Percentiles rank a stretch among this genome's conserved stretches.
phyloP scores from a whole-genome alignment of 2,329 filamentous ascomycete species.

The Hypoxylon sp. region DNA sequence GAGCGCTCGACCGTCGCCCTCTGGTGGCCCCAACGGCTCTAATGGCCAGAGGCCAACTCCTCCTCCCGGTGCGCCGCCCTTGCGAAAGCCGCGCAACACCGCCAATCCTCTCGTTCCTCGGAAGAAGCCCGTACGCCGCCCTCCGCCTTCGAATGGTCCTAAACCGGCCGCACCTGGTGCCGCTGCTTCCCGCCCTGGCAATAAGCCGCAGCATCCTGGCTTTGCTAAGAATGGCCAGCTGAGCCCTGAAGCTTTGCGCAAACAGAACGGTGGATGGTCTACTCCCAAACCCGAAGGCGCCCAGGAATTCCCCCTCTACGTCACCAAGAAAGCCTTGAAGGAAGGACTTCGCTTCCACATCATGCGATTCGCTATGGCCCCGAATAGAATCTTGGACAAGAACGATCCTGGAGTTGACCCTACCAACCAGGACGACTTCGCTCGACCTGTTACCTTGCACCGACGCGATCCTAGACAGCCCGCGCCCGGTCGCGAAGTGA shows the following conservation, averaged over 20 bases:
- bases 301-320: slow-evolving; percentile 72
- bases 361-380: slow-evolving; percentile 73
- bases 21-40: slow-evolving; percentile 55
- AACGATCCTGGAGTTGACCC: slow-evolving; percentile 72
- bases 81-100: slow-evolving; percentile 55
- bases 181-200: slow-evolving; percentile 20
- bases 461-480: slow-evolving; percentile 82
- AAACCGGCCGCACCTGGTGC: slow-evolving; percentile 35
- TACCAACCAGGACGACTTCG: slow-evolving; percentile 77
- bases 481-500: slow-evolving; percentile 68
- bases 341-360: slow-evolving; percentile 87
- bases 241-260: slow-evolving; percentile 53
- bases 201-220: slow-evolving; percentile 36
- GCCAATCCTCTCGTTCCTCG: slow-evolving; percentile 70
- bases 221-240: slow-evolving; percentile 34
- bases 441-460: slow-evolving; percentile 86
- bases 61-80: slow-evolving; percentile 51
- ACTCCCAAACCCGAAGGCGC: slow-evolving; percentile 55
- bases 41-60: slow-evolving; percentile 56
- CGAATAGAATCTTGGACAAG: slow-evolving; percentile 54
- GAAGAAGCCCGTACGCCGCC: slow-evolving; percentile 57
- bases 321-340: slow-evolving; percentile 81
- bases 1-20: slow-evolving; percentile 53
- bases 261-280: slow-evolving; percentile 65
- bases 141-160: slow-evolving; percentile 44